Evolutionary conservation across 768 basidiomycete species (phyloP), one percentile per base, ranked within the genome.

Genomic region (Royoungia palumana): DNA sequence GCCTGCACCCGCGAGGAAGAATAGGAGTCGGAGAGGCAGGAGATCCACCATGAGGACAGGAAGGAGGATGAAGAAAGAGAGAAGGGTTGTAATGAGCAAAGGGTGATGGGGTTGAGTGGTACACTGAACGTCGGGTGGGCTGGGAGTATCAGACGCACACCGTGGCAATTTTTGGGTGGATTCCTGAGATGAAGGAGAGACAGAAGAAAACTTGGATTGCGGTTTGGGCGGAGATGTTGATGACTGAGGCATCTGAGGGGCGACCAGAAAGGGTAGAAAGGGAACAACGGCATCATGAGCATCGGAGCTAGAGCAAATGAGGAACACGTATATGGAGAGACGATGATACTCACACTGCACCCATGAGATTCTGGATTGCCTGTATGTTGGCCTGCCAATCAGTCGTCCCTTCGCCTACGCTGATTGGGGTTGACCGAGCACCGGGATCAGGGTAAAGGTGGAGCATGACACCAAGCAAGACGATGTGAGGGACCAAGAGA

Each of bases 321-420:
- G 5, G 36, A 50, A 11, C 42, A 34, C 9, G 27, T 28, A 10
- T 10, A 27, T 14, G 7, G 8, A 2, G 1, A 19, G 24, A 2
- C 10, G 22, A 13, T 11, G 28, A n/a, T 19, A 57, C 87, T 55
- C 67, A 92, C 88, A 84, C 70, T 7, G 78, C 70, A 6, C 90
- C 91, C 91, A 94, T 94, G 25, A 94, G 77, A 56, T 94, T 94
- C 63, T 94, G 93, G 24, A 94, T 87, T 1, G 77, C 91, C 68
- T 94, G 91, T 3, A 94, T 70, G 54, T 94, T 95, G 14, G 87
- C 85, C 51, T 87, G 85, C 84, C 89, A 94, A 49, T 89, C 86
- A 0, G 83, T 76, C 11, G 81, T 79, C 4, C 83, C 85, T 58
- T 91, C 87, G 4, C 76, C 60, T 1, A 74, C 60, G 17, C 71